A percentile compares a stretch with the other conserved stretches of the same genome.
phyloP scores from a whole-genome alignment of 345 rosid genomes.

The Pistacia integerrima region DNA sequence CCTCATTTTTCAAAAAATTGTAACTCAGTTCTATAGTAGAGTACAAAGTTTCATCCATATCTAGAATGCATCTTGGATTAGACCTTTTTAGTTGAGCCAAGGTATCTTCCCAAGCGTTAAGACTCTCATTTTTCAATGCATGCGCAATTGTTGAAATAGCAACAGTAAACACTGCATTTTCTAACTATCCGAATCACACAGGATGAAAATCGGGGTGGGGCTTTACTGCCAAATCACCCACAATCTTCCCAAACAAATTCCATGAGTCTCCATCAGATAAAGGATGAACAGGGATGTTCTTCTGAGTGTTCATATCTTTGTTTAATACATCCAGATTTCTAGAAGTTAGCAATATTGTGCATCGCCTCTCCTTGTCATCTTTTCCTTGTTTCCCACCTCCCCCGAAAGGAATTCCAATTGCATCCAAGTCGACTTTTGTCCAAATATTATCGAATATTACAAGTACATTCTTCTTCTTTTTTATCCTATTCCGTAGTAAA shows the following conservation, averaged over 20 bases:
- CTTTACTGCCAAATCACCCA: background rate
- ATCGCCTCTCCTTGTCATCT: background rate
- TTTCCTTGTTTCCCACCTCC: background rate
- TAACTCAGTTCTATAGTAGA: background rate
- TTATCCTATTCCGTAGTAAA: background rate
- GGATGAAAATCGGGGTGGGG: no score
- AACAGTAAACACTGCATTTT: constrained; percentile 1
- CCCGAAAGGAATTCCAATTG: constrained; percentile 9
- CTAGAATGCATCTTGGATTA: background rate
- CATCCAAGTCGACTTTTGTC: background rate
- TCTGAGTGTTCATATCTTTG: constrained; percentile 16
- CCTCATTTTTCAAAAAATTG: background rate
- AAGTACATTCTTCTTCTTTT: background rate
- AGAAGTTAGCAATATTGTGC: constrained; percentile 35
- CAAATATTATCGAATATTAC: constrained; percentile 13
- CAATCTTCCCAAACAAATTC: constrained; percentile 11
- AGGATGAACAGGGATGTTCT: background rate
- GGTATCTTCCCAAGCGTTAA: constrained; percentile 10
- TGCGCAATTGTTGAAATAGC: constrained; percentile 18
- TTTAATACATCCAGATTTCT: constrained; percentile 11
- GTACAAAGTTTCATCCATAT: background rate
- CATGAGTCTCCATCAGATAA: constrained; percentile 15
- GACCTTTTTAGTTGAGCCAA: background rate
- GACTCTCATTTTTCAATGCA: constrained; percentile 1
- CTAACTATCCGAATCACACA: no score